Conservation (phyloP, 805 yeast species). For the Tetrapisispora fleetii region DNA sequence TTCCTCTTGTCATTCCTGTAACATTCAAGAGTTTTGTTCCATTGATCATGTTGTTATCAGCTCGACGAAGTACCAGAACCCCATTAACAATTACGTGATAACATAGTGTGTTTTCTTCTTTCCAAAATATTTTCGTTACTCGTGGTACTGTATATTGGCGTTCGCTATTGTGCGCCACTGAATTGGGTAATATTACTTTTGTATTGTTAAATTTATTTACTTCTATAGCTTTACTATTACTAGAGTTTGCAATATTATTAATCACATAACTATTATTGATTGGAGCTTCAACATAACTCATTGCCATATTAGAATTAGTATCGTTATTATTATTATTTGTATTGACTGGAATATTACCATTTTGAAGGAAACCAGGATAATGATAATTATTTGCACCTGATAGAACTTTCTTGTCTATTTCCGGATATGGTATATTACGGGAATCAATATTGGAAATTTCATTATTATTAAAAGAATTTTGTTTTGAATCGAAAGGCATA, state of each 20-base stretch:
- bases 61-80: constrained; percentile 71
- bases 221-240: neutral
- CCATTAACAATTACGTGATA: constrained; percentile 80
- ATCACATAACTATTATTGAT: neutral
- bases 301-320: neutral
- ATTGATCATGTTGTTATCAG: constrained; percentile 76
- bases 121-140: constrained; percentile 85
- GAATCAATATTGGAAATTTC: neutral
- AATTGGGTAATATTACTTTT: neutral
- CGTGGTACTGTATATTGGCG: neutral
- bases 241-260: neutral
- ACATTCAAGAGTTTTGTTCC: constrained; percentile 78
- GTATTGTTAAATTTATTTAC: neutral
- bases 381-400: neutral
- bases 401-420: neutral
- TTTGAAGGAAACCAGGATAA: constrained; percentile 1
- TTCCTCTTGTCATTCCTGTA: constrained; percentile 79
- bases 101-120: constrained; percentile 75
- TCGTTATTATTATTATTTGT: neutral
- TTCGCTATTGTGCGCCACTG: neutral
- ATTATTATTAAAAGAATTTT: neutral
- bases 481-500: neutral
- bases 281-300: neutral
- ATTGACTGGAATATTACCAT: neutral
- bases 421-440: neutral